Conservation (phyloP, 345 rosid genomes). For the Laguncularia racemosa region DNA sequence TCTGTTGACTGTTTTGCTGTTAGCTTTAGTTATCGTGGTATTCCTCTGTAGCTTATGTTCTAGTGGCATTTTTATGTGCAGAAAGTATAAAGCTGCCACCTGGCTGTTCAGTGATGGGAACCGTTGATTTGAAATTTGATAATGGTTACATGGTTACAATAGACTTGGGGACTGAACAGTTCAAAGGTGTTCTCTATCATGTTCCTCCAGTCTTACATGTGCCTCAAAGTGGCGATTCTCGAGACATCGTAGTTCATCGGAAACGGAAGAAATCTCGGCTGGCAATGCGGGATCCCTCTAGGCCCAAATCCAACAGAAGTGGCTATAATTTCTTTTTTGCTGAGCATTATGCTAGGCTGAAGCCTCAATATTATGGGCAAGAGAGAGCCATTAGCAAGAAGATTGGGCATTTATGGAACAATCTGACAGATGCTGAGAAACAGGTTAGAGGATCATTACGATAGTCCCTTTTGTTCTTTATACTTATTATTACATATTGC, state of each 20-base stretch:
- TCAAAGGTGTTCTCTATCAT: constrained; percentile 64
- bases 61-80: constrained; percentile 12
- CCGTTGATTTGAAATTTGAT: constrained; percentile 82
- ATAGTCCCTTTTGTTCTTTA: neutral
- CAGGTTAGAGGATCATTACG: constrained; percentile 26
- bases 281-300: constrained; percentile 41
- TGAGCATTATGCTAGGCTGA: constrained; percentile 53
- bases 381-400: constrained; percentile 56
- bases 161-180: constrained; percentile 39
- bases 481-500: neutral
- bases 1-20: neutral
- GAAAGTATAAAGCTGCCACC: constrained; percentile 30
- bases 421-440: constrained; percentile 63
- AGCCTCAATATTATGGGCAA: constrained; percentile 48
- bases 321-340: constrained; percentile 75
- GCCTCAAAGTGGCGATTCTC: constrained; percentile 24
- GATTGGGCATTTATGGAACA: constrained; percentile 64
- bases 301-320: constrained; percentile 66
- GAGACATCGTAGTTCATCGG: constrained; percentile 25
- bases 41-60: constrained; percentile 1
- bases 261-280: constrained; percentile 45
- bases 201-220: constrained; percentile 20
- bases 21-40: neutral
- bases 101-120: constrained; percentile 57
- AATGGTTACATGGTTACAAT: constrained; percentile 59